Base-by-base conservation (phyloP, 2,329 filamentous ascomycete genomes). In the Immersiporthe knoxdaviesiana region DNA sequence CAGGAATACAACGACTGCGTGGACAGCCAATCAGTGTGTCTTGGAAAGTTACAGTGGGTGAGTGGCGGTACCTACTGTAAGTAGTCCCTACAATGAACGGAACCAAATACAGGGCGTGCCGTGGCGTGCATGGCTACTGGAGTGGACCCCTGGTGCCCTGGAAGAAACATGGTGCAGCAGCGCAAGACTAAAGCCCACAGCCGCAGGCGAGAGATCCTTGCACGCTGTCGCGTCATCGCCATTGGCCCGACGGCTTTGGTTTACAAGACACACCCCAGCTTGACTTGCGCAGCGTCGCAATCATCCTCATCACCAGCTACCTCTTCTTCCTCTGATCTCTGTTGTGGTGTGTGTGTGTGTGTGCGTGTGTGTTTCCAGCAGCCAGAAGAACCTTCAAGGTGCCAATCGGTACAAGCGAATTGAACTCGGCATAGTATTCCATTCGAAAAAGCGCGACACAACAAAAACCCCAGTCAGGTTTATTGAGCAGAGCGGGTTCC, bases 151-250 rank as follows among this genome's bases (percentile, higher is more conserved):
- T 27, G 27, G 52, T 27, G 41, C 65, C 65, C 56, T 61, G 56
- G n/a, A 47, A 8, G 27, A 60, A 60, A 14, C 39, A 50, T 44
- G 62, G 41, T 32, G 30, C 47, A 65, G 47, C 32, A 35, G 44
- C 44, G 54, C 58, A 32, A 24, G 4, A 35, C 37, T 4, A 14
- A 32, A 6, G 41, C 37, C 24, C 41, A 66, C 21, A 47, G 44
- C 32, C 35, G 35, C 35, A 35, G 44, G 37, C 41, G 27, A 41
- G 18, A n/a, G 54, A 66, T 47, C 54, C 65, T 50, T 61, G 65
- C n/a, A 60, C 54, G 65, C 56, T 66, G 65, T 50, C 65, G 65
- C 65, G 65, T 66, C 65, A 66, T 66, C 18, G 65, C 56, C 30
- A 65, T 54, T 60, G 27, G 54, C 52, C 41, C 52, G 24, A 62